These are phyloP conservation scores for Psilocybe cyanescens DNA, from an alignment of 768 basidiomycete species.

Conservation along the genomic window DNA sequence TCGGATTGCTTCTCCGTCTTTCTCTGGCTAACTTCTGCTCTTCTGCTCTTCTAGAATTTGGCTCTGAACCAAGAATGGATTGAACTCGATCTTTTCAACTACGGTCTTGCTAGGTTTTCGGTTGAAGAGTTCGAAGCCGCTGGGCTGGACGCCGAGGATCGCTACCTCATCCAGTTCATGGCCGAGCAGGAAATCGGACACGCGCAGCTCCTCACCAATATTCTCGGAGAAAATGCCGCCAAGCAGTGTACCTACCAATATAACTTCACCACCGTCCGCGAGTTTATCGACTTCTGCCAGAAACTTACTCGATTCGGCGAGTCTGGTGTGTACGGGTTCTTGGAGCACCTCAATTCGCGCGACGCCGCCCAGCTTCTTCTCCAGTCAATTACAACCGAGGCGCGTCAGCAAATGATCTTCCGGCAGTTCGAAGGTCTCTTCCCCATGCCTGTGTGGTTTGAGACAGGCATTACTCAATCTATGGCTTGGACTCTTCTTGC, in stretches of 20 bases:
- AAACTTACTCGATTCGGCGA: constrained; percentile 60
- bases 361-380: constrained; percentile 53
- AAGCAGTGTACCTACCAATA: constrained; percentile 62
- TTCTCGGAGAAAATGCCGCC: constrained; percentile 49
- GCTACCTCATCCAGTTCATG: constrained; percentile 63
- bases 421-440: constrained; percentile 64
- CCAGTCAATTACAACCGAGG: constrained; percentile 64
- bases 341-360: constrained; percentile 64
- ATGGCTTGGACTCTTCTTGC: constrained; percentile 67
- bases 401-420: constrained; percentile 69
- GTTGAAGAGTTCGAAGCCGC: constrained; percentile 57
- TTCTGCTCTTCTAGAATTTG: constrained; percentile 38
- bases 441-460: constrained; percentile 63
- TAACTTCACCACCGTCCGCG: constrained; percentile 57
- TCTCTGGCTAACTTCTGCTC: neutral
- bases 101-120: constrained; percentile 57
- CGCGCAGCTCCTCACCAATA: constrained; percentile 54
- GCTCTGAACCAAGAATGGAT: constrained; percentile 69
- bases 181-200: constrained; percentile 69
- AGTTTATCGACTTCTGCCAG: constrained; percentile 65
- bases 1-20: neutral
- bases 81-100: constrained; percentile 63
- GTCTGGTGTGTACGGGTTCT: constrained; percentile 64
- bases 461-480: constrained; percentile 59
- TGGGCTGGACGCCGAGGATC: constrained; percentile 56